These are phyloP conservation scores for Flaveria brownii DNA, from an alignment of 129 eudicot genomes.

Conservation along the genomic window DNA sequence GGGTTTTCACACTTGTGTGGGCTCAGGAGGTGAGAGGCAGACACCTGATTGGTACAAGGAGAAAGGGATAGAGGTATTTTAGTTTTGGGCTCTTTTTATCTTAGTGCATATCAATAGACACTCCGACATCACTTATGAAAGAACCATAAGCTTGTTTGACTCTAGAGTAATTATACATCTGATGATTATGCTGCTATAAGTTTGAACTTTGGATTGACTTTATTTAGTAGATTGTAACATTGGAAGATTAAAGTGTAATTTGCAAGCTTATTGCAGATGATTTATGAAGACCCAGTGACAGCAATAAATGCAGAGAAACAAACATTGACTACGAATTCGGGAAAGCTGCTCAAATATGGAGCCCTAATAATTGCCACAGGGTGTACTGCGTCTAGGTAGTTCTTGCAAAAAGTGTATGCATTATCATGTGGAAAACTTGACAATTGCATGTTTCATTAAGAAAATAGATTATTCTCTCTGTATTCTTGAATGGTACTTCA, in stretches of 20 bases:
- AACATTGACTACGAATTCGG: slow-evolving; percentile 82
- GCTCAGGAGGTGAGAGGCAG: slow-evolving; percentile 98
- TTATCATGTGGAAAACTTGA: neutral
- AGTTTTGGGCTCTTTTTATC: neutral
- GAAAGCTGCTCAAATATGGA: slow-evolving; percentile 86
- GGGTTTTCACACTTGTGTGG: slow-evolving; percentile 99
- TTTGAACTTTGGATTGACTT: slow-evolving; percentile 14
- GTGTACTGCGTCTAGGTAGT: slow-evolving; percentile 84
- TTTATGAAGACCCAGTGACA: slow-evolving; percentile 87
- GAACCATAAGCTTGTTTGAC: neutral
- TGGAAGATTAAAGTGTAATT: slow-evolving; percentile 4
- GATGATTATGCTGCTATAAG: neutral
- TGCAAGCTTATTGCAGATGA: slow-evolving; percentile 48
- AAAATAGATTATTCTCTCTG: too few relatives aligned
- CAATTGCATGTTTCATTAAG: too few relatives aligned
- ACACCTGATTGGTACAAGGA: slow-evolving; percentile 98
- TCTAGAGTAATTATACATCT: neutral
- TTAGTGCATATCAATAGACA: neutral
- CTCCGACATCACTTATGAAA: neutral
- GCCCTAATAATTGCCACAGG: slow-evolving; percentile 91
- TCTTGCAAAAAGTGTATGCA: neutral
- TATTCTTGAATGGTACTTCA: too few relatives aligned
- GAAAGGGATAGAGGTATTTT: slow-evolving; percentile 89
- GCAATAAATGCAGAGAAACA: slow-evolving; percentile 69
- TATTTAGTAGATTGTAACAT: neutral